Evolutionary conservation across 1,284 basidiomycete species (phyloP), one percentile per base, ranked within the genome.

Genomic region (Apiotrichum porosum): DNA sequence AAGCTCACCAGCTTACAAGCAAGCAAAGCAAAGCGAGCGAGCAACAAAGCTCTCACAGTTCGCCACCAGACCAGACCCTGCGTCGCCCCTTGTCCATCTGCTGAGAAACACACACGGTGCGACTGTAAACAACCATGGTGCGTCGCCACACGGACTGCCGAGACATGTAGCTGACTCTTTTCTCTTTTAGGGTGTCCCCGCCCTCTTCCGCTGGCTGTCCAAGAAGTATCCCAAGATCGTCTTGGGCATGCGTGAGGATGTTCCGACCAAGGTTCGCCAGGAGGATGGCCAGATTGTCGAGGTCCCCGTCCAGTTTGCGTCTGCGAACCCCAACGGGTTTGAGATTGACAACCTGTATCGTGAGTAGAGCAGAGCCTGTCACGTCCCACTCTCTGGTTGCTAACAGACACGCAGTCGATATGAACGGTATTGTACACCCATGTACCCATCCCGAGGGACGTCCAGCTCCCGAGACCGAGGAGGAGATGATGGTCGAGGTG

Each of bases 401-500:
- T 31, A 43, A n/a, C 48, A 49, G 15, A 51, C 36, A 15, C 14
- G n/a, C 42, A 73, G 69, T 72, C 38, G 69, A 72, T 52, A 77
- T 78, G 76, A 77, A 77, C 62, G 76, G 76, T 66, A 78, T 78
- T 54, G 93, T 97, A 21, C 94, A 98, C 75, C 94, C 94, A 6
- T 97, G 94, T 82, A 97, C 94, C 0, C 94, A 97, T 71, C 94
- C 94, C 0, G 94, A 97, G 72, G 93, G 92, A 62, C 61, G 89
- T 82, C 89, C 90, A 39, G 84, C 95, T 1, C 95, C 95, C 0
- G 88, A 95, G 71, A 97, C 92, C 2, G 95, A 99, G 71, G 89
- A 92, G 68, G 93, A 97, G 50, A 99, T 99, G 95, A 98, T 99
- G 95, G 68, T 89, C 19, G 95, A 97, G 71, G 81, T 99, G 36